Percentiles rank a stretch among this genome's conserved stretches.
Evolutionary conservation across 164 flowering plant genomes (phyloP).

Genomic region (Pachysandra terminalis): DNA sequence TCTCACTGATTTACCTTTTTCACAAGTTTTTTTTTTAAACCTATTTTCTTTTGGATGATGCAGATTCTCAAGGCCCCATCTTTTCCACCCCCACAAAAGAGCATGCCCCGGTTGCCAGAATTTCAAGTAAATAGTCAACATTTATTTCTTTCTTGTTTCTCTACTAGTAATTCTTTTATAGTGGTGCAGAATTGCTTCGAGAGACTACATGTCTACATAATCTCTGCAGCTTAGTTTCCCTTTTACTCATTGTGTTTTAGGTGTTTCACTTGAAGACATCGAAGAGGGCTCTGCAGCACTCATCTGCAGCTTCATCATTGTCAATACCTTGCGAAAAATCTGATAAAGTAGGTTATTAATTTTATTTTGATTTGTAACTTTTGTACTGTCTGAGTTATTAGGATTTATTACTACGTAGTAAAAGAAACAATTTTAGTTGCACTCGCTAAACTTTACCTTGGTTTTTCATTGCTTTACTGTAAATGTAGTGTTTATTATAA

Average conservation of each 20-base stretch:
- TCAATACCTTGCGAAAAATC: slow-evolving; percentile 22
- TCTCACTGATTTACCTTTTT: too few relatives aligned
- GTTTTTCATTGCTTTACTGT: neutral
- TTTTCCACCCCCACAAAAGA: slow-evolving; percentile 52
- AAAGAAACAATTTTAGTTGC: too few relatives aligned
- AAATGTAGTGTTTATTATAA: neutral
- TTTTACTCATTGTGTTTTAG: slow-evolving; percentile 38
- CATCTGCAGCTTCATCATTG: slow-evolving; percentile 36
- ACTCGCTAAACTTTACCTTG: neutral
- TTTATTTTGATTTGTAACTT: neutral
- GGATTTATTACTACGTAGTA: neutral
- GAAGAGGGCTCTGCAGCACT: slow-evolving; percentile 71
- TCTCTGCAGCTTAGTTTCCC: neutral
- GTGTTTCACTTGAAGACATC: slow-evolving; percentile 76
- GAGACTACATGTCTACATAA: neutral
- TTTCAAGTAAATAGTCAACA: slow-evolving; percentile 61
- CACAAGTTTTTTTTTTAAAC: too few relatives aligned
- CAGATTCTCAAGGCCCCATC: slow-evolving; percentile 85
- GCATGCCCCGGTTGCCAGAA: slow-evolving; percentile 62
- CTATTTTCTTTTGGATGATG: slow-evolving; percentile 5
- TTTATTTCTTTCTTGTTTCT: neutral
- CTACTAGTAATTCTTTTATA: neutral
- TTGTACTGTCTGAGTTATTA: neutral
- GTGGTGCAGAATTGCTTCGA: neutral
- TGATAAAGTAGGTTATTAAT: slow-evolving; percentile 38